Conservation (phyloP, 2,329 filamentous ascomycete genomes). For the Septoria linicola region DNA sequence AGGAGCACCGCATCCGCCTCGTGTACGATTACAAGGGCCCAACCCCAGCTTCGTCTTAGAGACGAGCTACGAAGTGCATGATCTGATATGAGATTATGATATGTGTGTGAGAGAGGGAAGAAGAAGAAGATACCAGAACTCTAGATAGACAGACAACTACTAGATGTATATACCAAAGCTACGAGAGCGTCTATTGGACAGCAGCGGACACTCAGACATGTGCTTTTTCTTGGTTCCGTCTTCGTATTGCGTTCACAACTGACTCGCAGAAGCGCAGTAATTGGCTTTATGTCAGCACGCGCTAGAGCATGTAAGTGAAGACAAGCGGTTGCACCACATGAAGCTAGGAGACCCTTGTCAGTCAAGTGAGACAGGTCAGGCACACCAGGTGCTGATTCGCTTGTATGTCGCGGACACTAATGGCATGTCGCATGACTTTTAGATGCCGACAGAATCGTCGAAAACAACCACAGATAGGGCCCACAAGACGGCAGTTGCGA, state of each 20-base stretch:
- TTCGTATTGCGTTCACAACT: too few relatives aligned
- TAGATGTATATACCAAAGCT: neutral
- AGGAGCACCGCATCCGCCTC: constrained; percentile 42
- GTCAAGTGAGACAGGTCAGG: neutral
- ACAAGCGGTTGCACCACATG: neutral
- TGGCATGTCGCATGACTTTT: constrained; percentile 9
- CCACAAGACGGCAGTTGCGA: constrained; percentile 5
- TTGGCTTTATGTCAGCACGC: too few relatives aligned
- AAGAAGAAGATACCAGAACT: neutral
- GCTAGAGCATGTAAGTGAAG: too few relatives aligned
- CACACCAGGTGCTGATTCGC: constrained; percentile 3
- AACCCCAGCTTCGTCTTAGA: constrained; percentile 5
- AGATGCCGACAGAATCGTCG: constrained; percentile 9
- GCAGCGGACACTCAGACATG: too few relatives aligned
- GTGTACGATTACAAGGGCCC: constrained; percentile 44
- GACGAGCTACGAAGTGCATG: constrained; percentile 2
- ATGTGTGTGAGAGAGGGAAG: neutral
- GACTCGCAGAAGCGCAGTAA: too few relatives aligned
- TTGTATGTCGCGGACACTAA: neutral
- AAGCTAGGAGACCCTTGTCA: neutral
- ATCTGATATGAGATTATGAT: neutral
- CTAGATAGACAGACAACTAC: constrained; percentile 5
- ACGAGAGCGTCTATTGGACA: too few relatives aligned
- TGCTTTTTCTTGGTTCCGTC: too few relatives aligned
- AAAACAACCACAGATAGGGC: constrained; percentile 13